Conservation (phyloP, 176 grass and related monocot genomes). For the Aegilops sharonensis region DNA sequence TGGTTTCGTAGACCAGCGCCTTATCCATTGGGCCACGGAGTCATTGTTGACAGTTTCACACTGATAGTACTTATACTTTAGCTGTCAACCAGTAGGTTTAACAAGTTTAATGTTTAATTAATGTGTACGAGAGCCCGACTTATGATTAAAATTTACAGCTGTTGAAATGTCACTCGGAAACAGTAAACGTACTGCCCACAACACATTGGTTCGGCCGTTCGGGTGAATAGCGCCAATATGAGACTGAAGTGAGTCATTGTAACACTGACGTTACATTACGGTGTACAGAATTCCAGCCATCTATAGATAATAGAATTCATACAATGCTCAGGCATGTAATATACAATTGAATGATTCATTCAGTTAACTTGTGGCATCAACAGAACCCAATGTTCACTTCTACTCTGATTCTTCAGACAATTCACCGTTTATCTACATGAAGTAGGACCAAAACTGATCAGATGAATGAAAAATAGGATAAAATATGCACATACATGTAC, state of each 20-base stretch:
- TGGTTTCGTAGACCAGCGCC: constrained; percentile 99
- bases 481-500: not conserved
- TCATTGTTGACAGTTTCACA: not conserved
- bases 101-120: not conserved
- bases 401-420: constrained; percentile 45
- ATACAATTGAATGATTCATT: constrained; percentile 34
- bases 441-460: not conserved
- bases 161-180: not conserved
- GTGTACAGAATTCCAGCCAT: not conserved
- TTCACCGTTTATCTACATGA: constrained; percentile 53
- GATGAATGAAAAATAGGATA: not conserved
- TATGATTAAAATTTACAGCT: constrained; percentile 17
- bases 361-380: constrained; percentile 21
- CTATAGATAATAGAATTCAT: not conserved
- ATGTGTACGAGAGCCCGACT: not conserved
- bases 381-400: constrained; percentile 10
- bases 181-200: not conserved
- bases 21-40: constrained; percentile 99
- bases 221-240: not conserved
- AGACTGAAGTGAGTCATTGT: not conserved
- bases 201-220: not conserved
- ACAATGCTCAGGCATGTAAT: constrained; percentile 30
- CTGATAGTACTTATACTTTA: rapidly evolving
- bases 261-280: not conserved
- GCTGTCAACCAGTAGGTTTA: not conserved